Evolutionary conservation across 108 stramenopile genomes (phyloP).

Genomic region (Skeletonema tropicum): DNA sequence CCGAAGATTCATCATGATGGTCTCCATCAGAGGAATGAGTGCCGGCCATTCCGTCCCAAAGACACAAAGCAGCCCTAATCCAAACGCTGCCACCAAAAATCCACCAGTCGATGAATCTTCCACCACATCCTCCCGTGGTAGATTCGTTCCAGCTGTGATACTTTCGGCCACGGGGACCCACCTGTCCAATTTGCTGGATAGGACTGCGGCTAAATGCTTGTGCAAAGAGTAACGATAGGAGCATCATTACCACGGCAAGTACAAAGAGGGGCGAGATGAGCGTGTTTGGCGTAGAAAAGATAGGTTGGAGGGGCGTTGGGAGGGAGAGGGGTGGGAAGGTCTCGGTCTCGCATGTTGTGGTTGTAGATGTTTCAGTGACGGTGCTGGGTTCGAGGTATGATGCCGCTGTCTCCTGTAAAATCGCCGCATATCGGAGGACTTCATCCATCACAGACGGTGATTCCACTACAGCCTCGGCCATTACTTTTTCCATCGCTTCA

Average conservation of each 20-base stretch:
- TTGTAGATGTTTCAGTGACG: neutral
- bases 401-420: neutral
- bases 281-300: conserved; percentile 6
- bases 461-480: neutral
- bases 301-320: neutral
- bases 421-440: neutral
- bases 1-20: conserved; percentile 7
- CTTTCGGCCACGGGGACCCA: conserved; percentile 31
- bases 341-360: neutral
- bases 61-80: conserved; percentile 20
- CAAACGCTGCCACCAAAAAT: conserved; percentile 45
- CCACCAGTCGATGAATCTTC: conserved; percentile 46
- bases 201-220: conserved; percentile 22
- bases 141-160: conserved; percentile 46
- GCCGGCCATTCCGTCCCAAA: conserved; percentile 19
- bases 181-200: conserved; percentile 18
- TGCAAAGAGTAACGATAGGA: conserved; percentile 16
- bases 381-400: neutral
- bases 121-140: conserved; percentile 23
- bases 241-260: conserved; percentile 12
- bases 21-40: conserved; percentile 1
- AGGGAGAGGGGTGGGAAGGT: neutral
- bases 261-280: conserved; percentile 40
- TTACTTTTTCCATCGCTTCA: neutral
- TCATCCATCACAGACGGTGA: neutral